Percentiles rank a stretch among this genome's conserved stretches.
These are phyloP conservation scores for Cadophora sp. DNA, from an alignment of 2,329 filamentous ascomycete species.

Conservation along the genomic window DNA sequence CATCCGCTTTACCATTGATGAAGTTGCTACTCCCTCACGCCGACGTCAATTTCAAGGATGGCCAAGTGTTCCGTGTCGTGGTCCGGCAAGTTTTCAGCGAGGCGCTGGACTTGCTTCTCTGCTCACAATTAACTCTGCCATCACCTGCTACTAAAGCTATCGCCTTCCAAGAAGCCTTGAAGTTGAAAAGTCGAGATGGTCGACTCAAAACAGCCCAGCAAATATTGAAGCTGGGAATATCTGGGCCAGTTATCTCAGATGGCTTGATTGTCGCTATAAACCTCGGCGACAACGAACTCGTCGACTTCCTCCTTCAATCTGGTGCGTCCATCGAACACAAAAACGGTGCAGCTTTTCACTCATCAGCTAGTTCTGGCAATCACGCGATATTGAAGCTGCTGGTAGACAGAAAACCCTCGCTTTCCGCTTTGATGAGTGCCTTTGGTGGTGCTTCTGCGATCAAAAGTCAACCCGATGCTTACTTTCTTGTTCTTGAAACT, in stretches of 20 bases:
- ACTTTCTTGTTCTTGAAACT: constrained; percentile 22
- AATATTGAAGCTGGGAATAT: constrained; percentile 21
- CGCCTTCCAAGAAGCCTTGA: constrained; percentile 27
- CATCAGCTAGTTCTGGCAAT: constrained; percentile 26
- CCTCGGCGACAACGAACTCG: constrained; percentile 17
- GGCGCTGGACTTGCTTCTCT: constrained; percentile 28
- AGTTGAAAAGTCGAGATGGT: constrained; percentile 19
- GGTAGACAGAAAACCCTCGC: constrained; percentile 18
- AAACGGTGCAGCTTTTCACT: constrained; percentile 22
- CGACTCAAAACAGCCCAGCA: constrained; percentile 13
- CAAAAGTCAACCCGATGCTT: constrained; percentile 17
- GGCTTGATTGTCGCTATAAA: constrained; percentile 27
- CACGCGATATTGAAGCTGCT: constrained; percentile 24
- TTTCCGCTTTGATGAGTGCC: constrained; percentile 23
- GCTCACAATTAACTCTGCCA: constrained; percentile 13
- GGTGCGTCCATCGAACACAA: constrained; percentile 29
- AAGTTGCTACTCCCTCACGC: constrained; percentile 26
- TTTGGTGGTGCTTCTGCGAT: constrained; percentile 28
- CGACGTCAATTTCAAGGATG: constrained; percentile 30
- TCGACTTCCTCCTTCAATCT: constrained; percentile 23
- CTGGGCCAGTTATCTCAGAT: constrained; percentile 23
- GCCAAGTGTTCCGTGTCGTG: constrained; percentile 19
- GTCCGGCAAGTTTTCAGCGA: constrained; percentile 24
- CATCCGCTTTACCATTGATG: constrained; percentile 16
- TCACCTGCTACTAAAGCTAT: constrained; percentile 15